Base-by-base conservation (phyloP, 2,329 filamentous ascomycete species). In the Paracamarosporium sp. region DNA sequence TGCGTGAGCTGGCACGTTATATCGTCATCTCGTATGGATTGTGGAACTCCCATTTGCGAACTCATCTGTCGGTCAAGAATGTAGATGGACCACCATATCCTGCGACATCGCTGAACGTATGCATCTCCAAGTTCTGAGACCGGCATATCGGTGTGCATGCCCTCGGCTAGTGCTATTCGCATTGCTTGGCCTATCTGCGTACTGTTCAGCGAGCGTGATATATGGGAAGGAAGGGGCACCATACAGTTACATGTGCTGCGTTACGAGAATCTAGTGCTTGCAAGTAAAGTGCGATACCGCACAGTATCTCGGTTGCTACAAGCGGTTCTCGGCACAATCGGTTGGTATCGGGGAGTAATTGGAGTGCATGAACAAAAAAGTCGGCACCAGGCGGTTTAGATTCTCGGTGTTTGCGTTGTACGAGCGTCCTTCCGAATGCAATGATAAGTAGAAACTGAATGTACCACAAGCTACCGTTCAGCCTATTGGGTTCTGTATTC, bases 361-460 rank as follows among this genome's bases (percentile, higher is more conserved):
- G 63, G 75, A 82, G 59, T 80, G 87, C 64, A 71, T 92, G 67
- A 88, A 91, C 66, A 86, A 89, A 67, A 80, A 81, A 59, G 86
- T 96, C 80, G 0, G 78, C 76, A 0, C 83, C 83, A 0, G 81
- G 78, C 0, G 83, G 83, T 2, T 71, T 57, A 12, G 61, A 60
- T 56, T 51, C 50, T 8, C 62, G 61, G 31, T 64, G 55, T 31
- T 77, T 65, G 36, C 75, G 76, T 25, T 79, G 78, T 0, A 81
- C 76, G 30, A 86, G 83, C 0, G 81, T 82, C 60, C 86, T 86
- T 0, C 84, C 84, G 57, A 86, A 84, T 0, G 84, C 83, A 3
- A 86, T 71, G 9, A 86, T 76, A 0, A 85, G 71, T 3, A 85
- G 70, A 15, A 83, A 85, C 50, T 86, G 84, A 15, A 83, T 79